Evolutionary conservation across 2,329 filamentous ascomycete species (phyloP).

Genomic region (Anthostomella pinea): DNA sequence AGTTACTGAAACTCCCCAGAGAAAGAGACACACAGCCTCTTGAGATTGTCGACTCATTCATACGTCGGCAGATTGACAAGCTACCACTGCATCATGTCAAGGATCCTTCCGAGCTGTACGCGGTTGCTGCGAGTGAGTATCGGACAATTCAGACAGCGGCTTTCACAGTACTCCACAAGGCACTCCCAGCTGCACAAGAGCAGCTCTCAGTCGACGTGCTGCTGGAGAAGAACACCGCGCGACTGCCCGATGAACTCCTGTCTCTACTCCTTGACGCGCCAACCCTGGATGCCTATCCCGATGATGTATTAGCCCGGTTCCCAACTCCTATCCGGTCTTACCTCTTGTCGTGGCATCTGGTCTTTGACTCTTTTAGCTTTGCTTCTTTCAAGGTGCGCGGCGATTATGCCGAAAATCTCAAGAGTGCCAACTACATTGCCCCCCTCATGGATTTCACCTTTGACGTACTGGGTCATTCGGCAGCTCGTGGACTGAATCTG

Average conservation of each 20-base stretch:
- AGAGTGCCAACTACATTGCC: constrained; percentile 65
- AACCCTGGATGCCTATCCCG: constrained; percentile 62
- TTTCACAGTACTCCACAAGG: constrained; percentile 74
- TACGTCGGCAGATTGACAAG: constrained; percentile 66
- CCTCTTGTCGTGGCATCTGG: constrained; percentile 81
- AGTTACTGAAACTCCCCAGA: constrained; percentile 56
- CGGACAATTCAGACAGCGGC: constrained; percentile 74
- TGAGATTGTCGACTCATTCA: constrained; percentile 70
- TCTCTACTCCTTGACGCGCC: constrained; percentile 80
- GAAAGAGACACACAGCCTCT: constrained; percentile 58
- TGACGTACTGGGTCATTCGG: constrained; percentile 77
- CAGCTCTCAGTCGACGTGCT: constrained; percentile 74
- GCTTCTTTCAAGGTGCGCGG: constrained; percentile 79
- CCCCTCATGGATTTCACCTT: constrained; percentile 77
- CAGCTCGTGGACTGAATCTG: constrained; percentile 70
- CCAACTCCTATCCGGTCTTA: constrained; percentile 73
- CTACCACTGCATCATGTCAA: constrained; percentile 61
- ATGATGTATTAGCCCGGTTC: constrained; percentile 65
- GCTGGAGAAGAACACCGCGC: constrained; percentile 68
- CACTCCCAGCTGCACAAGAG: constrained; percentile 76
- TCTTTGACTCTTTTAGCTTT: constrained; percentile 80
- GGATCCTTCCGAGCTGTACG: constrained; percentile 68
- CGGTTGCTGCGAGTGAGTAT: constrained; percentile 72
- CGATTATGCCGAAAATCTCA: constrained; percentile 77
- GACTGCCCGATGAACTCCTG: constrained; percentile 78